A percentile compares a stretch with the other conserved stretches of the same genome.
phyloP scores from a whole-genome alignment of 306 rosid genomes.

The Inga laurina region DNA sequence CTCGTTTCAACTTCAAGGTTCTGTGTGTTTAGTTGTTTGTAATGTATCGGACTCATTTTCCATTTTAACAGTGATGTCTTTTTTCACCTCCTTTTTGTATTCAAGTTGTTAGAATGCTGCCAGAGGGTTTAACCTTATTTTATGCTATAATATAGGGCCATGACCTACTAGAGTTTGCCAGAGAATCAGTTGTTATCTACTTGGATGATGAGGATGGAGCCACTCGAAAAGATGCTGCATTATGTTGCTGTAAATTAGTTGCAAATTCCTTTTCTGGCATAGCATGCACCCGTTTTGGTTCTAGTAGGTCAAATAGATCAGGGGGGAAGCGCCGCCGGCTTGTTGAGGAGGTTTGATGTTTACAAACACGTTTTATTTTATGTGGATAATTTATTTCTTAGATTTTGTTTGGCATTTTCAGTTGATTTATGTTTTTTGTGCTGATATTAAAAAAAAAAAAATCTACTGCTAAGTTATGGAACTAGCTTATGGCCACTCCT shows the following conservation, averaged over 20 bases:
- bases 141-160: conserved; percentile 70
- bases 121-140: conserved; percentile 18
- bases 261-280: conserved; percentile 80
- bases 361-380: conserved; percentile 2
- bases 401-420: not conserved
- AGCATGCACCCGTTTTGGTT: conserved; percentile 59
- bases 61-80: conserved; percentile 19
- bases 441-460: not conserved
- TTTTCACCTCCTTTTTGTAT: conserved; percentile 5
- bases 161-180: conserved; percentile 94
- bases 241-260: conserved; percentile 92
- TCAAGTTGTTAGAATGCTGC: conserved; percentile 19
- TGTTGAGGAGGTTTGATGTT: conserved; percentile 80
- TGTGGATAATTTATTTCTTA: not conserved
- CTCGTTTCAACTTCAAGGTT: conserved; percentile 94
- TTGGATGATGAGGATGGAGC: conserved; percentile 96
- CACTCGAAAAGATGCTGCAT: conserved; percentile 90
- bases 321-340: conserved; percentile 86
- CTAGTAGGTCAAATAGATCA: conserved; percentile 70
- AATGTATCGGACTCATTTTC: conserved; percentile 12
- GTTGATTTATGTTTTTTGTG: not conserved
- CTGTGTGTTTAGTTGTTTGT: conserved; percentile 23
- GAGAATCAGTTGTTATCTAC: conserved; percentile 89
- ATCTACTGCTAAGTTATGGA: not conserved
- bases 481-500: not conserved